phyloP scores from a whole-genome alignment of 768 basidiomycete species.

The Pleurotus sapidus region DNA sequence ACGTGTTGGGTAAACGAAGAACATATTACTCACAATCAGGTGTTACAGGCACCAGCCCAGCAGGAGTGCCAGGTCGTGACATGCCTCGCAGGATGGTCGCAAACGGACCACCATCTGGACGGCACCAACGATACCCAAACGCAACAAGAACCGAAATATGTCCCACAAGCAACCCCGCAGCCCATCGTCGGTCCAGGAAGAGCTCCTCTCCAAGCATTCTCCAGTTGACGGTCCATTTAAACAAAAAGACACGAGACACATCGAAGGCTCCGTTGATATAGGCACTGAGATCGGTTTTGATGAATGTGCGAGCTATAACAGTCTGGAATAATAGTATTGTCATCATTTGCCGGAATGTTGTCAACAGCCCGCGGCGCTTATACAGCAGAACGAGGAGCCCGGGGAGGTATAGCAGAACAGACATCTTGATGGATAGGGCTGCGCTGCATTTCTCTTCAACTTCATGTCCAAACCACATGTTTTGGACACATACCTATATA shows the following conservation, averaged over 20 bases:
- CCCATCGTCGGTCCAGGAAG: conserved; percentile 68
- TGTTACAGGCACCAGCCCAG: conserved; percentile 43
- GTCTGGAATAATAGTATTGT: conserved; percentile 50
- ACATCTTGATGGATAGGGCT: conserved; percentile 96
- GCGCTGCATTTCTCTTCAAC: conserved; percentile 35
- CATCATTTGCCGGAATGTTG: conserved; percentile 48
- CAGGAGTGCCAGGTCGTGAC: conserved; percentile 45
- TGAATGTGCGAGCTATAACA: conserved; percentile 68
- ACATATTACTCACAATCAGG: conserved; percentile 56
- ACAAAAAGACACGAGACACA: conserved; percentile 83
- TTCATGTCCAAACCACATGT: too few species aligned
- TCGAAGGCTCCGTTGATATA: conserved; percentile 85
- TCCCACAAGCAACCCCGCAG: conserved; percentile 57
- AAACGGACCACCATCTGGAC: conserved; percentile 63
- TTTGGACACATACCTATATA: conserved; percentile 62
- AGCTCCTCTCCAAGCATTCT: conserved; percentile 75
- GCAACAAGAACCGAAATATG: conserved; percentile 58
- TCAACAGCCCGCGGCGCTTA: conserved; percentile 61
- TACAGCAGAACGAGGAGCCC: conserved; percentile 82
- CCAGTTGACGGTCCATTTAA: conserved; percentile 99
- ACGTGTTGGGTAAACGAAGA: conserved; percentile 12
- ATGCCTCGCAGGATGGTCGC: conserved; percentile 54
- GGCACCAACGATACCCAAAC: conserved; percentile 82
- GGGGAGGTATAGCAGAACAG: conserved; percentile 84
- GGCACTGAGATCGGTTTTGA: conserved; percentile 51